Percentiles rank a stretch among this genome's conserved stretches.
Evolutionary conservation across 163 green algal species (phyloP).

Genomic region (Scenedesmus sp.): DNA sequence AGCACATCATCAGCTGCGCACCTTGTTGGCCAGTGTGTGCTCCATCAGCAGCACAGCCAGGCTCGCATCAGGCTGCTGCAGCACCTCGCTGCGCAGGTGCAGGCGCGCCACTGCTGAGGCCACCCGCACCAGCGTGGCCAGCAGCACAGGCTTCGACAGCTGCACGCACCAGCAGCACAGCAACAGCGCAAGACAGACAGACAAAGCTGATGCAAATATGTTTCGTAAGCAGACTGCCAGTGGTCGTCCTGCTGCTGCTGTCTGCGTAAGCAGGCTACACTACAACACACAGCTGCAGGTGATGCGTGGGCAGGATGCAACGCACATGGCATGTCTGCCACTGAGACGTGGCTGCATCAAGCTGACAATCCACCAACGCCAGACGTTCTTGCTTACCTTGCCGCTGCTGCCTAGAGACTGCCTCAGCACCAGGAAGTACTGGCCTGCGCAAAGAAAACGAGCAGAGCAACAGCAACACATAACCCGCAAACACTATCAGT

Average conservation of each 20-base stretch:
- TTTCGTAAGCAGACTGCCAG: too few species aligned
- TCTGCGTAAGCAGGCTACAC: not conserved
- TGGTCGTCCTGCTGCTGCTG: not conserved
- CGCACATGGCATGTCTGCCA: too few species aligned
- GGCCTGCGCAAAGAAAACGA: not conserved
- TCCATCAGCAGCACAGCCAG: slow-evolving; percentile 44
- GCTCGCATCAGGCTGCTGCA: slow-evolving; percentile 18
- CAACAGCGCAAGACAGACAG: not conserved
- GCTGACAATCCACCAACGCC: too few species aligned
- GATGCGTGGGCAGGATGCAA: too few species aligned
- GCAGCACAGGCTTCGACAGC: slow-evolving; percentile 32
- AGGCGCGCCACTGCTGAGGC: slow-evolving; percentile 24
- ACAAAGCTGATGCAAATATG: too few species aligned
- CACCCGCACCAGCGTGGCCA: slow-evolving; percentile 19
- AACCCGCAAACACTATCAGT: too few species aligned
- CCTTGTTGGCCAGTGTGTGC: slow-evolving; percentile 41
- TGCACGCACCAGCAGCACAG: not conserved
- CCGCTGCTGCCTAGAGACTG: slow-evolving; percentile 39
- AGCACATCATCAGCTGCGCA: not conserved
- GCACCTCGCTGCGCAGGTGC: slow-evolving; percentile 15
- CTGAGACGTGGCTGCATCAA: too few species aligned
- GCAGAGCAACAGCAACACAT: not conserved
- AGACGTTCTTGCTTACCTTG: not conserved
- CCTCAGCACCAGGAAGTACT: slow-evolving; percentile 43
- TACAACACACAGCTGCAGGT: not conserved